phyloP scores from a whole-genome alignment of 345 rosid genomes.

The Ricinus communis region DNA sequence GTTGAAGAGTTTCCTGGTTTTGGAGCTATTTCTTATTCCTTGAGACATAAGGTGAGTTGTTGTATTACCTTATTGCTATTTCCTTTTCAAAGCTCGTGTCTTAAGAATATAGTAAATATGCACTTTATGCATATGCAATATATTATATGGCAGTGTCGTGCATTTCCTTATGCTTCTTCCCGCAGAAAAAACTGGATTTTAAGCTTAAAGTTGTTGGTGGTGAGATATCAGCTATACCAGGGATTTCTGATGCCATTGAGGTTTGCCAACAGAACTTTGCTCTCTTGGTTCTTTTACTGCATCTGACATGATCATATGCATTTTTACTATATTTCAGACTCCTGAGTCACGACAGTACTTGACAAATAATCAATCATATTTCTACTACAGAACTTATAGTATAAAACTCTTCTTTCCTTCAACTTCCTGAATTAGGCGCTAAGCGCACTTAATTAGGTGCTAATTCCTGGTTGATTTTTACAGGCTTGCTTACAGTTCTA shows the following conservation, averaged over 20 bases:
- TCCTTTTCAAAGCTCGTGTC: neutral
- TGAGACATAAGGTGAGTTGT: constrained; percentile 63
- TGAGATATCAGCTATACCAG: constrained; percentile 76
- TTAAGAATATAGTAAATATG: neutral
- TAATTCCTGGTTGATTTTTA: no score
- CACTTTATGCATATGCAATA: neutral
- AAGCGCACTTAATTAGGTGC: no score
- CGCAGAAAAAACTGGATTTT: constrained; percentile 72
- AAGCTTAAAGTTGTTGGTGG: constrained; percentile 78
- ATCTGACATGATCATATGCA: no score
- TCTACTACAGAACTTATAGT: no score
- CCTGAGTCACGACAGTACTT: no score
- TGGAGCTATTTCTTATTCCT: constrained; percentile 80
- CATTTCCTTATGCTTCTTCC: constrained; percentile 1
- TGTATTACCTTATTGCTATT: neutral
- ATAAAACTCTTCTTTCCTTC: no score
- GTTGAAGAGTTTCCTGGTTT: constrained; percentile 84
- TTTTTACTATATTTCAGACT: no score
- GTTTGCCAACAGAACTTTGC: constrained; percentile 41
- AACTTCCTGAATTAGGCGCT: no score
- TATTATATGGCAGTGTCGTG: neutral
- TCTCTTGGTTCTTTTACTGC: no score
- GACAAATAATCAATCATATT: no score
- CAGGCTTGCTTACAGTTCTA: no score
- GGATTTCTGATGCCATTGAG: constrained; percentile 83